phyloP scores from a whole-genome alignment of 179 eudicot genomes.

The Beta lomatogona region DNA sequence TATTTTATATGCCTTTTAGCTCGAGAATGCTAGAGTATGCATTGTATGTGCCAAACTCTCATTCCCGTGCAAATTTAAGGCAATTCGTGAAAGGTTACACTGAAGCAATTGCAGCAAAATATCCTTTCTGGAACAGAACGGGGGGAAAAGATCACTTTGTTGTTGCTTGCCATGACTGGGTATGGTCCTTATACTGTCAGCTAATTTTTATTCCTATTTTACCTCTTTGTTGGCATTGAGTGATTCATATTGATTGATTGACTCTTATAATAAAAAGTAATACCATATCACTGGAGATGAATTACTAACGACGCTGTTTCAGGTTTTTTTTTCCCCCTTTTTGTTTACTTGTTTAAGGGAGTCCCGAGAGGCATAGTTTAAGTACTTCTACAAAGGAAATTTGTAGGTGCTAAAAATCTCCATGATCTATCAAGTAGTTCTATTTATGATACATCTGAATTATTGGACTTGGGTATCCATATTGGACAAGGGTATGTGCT shows the following conservation, averaged over 20 bases:
- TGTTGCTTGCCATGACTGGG: slow-evolving; percentile 96
- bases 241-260: neutral
- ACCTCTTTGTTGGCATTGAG: neutral
- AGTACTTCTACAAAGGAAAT: neutral
- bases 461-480: too few species aligned
- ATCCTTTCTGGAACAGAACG: slow-evolving; percentile 81
- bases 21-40: slow-evolving; percentile 58
- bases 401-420: neutral
- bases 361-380: neutral
- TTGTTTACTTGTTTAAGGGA: neutral
- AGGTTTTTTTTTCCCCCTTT: too few species aligned
- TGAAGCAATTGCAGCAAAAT: slow-evolving; percentile 54
- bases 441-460: too few species aligned
- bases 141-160: slow-evolving; percentile 84
- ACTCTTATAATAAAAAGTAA: neutral
- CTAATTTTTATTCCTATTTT: neutral
- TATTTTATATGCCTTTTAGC: slow-evolving; percentile 86
- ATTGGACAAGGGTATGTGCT: too few species aligned
- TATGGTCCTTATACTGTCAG: slow-evolving; percentile 30
- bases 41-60: slow-evolving; percentile 60
- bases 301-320: too few species aligned
- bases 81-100: slow-evolving; percentile 53
- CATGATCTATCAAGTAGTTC: neutral
- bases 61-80: slow-evolving; percentile 51
- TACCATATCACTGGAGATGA: neutral